phyloP scores from a whole-genome alignment of 2,329 filamentous ascomycete species.

The Neurospora crassa region DNA sequence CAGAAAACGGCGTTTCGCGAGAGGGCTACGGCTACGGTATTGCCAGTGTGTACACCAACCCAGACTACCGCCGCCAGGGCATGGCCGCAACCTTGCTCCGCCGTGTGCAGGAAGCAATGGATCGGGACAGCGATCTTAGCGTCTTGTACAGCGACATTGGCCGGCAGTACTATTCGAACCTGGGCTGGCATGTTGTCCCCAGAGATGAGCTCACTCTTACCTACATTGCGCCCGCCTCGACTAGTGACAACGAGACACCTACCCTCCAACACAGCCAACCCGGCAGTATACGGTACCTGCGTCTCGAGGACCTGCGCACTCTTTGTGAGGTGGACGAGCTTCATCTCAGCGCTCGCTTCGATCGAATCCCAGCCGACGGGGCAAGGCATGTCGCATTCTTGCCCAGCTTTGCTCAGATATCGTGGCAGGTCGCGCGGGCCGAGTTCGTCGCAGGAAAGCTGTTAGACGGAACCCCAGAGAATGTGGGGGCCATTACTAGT shows the following conservation, averaged over 20 bases:
- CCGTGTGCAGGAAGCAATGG: conserved; percentile 25
- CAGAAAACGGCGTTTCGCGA: conserved; percentile 15
- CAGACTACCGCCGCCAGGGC: conserved; percentile 23
- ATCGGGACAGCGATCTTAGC: conserved; percentile 24
- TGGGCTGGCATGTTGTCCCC: conserved; percentile 26
- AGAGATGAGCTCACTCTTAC: conserved; percentile 25
- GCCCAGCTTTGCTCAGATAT: conserved; percentile 21
- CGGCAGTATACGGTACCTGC: conserved; percentile 17
- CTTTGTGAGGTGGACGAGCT: conserved; percentile 21
- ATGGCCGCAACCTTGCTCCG: conserved; percentile 27
- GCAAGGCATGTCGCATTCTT: conserved; percentile 25
- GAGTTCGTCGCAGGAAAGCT: conserved; percentile 20
- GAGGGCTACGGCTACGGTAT: conserved; percentile 23
- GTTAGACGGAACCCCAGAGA: conserved; percentile 7
- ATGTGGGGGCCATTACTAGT: conserved; percentile 18
- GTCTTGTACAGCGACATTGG: conserved; percentile 27
- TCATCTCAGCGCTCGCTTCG: conserved; percentile 19
- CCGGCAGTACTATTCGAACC: conserved; percentile 22
- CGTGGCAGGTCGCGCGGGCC: conserved; percentile 26
- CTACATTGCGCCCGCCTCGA: conserved; percentile 11
- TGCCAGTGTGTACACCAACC: conserved; percentile 27
- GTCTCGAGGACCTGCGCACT: conserved; percentile 14
- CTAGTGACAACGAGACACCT: conserved; percentile 1
- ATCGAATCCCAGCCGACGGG: conserved; percentile 14
- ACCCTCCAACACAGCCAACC: conserved; percentile 13